Evolutionary conservation across 2,329 filamentous ascomycete species (phyloP).

Genomic region (Fusarium sp.): DNA sequence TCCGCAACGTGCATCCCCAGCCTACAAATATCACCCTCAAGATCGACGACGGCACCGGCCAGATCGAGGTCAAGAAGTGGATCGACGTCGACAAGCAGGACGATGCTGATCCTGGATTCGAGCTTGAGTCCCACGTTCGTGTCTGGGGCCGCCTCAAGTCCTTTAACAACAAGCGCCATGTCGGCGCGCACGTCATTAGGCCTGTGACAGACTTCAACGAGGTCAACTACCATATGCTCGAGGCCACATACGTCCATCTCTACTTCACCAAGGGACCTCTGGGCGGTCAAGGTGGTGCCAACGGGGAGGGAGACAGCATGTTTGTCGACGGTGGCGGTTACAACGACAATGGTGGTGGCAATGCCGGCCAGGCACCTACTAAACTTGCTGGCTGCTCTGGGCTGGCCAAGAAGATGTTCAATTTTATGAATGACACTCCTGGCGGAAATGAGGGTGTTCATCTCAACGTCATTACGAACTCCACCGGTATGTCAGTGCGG

Average conservation of each 20-base stretch:
- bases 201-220: constrained; percentile 89
- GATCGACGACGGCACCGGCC: constrained; percentile 93
- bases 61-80: constrained; percentile 92
- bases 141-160: constrained; percentile 86
- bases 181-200: constrained; percentile 83
- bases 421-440: constrained; percentile 72
- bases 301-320: constrained; percentile 61
- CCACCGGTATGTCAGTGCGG: constrained; percentile 70
- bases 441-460: constrained; percentile 87
- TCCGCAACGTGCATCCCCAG: constrained; percentile 86
- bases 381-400: constrained; percentile 63
- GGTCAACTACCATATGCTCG: constrained; percentile 89
- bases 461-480: constrained; percentile 77
- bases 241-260: constrained; percentile 89
- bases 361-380: constrained; percentile 51
- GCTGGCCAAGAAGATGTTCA: constrained; percentile 76
- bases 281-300: constrained; percentile 55
- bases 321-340: constrained; percentile 64
- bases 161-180: constrained; percentile 84
- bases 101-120: constrained; percentile 64
- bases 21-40: constrained; percentile 92
- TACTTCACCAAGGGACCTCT: constrained; percentile 78
- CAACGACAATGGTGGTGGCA: constrained; percentile 52
- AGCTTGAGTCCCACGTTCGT: constrained; percentile 82
- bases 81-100: constrained; percentile 71